Evolutionary conservation across 179 eudicot genomes (phyloP), one percentile per base, ranked within the genome.

Genomic region (Carnegiea gigantea): DNA sequence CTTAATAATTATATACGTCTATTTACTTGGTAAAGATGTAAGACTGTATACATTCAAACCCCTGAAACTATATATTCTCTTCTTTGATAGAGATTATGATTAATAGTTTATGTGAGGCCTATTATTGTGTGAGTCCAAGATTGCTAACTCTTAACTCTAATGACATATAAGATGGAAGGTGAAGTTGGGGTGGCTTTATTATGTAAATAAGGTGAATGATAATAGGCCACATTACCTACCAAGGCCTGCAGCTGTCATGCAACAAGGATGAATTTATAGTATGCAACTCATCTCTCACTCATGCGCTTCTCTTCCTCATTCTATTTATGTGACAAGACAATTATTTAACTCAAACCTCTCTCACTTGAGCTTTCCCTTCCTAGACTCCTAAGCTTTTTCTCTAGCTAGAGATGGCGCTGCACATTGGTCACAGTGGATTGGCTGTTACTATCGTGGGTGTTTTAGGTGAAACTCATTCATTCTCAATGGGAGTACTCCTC

Each of bases 361-460:
- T 51, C 57, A 51, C 57, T 51, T 51, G 36, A 33, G 36, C 36
- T 3, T 40, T 40, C 44, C 8, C 44, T 40, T 40, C 8, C 44
- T 2, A 40, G 44, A 40, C 44, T 3, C 44, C 0, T 5, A 5
- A 40, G 44, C 8, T 40, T 40, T 40, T 30, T 33, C 1, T 59
- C 68, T 43, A n/a, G 53, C 68, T 43, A n/a, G 53, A 77, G 57
- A 82, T 77, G 84, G 81, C 46, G 65, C 30, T 82, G 59, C 84
- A 78, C 49, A 59, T 71, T 24, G 65, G 48, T 46, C 81, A 84
- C 78, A 71, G 49, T 48, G n/a, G 36, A 17, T 76, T 78, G 23
- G 53, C 79, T 28, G 57, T 79, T 51, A 76, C 84, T 21, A 26
- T 82, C 64, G 82, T 85, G 15, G 87, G 87, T 23, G 82, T 82